A percentile compares a stretch with the other conserved stretches of the same genome.
These are phyloP conservation scores for Ustilago xerochloae DNA, from an alignment of 1,284 basidiomycete species.

Conservation along the genomic window DNA sequence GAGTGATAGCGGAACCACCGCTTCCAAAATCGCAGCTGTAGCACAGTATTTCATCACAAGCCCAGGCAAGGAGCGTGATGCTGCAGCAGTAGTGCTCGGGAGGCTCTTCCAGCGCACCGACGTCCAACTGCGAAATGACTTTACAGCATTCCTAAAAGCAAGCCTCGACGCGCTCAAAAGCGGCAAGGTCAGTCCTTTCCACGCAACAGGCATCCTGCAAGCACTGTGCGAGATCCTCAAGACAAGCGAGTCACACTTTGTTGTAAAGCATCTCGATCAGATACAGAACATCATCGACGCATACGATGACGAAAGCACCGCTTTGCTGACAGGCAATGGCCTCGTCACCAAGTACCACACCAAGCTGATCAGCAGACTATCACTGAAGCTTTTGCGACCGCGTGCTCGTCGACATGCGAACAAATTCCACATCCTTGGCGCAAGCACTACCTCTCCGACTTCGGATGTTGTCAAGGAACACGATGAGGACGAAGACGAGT, in stretches of 20 bases:
- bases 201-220: constrained; percentile 77
- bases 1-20: constrained; percentile 69
- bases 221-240: constrained; percentile 80
- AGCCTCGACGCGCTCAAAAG: constrained; percentile 11
- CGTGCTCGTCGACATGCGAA: constrained; percentile 18
- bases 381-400: constrained; percentile 57
- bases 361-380: constrained; percentile 62
- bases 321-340: constrained; percentile 27
- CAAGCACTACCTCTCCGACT: neutral
- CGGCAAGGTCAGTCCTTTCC: constrained; percentile 30
- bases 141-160: constrained; percentile 19
- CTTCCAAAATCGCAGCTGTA: constrained; percentile 73
- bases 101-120: constrained; percentile 77
- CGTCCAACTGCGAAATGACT: constrained; percentile 16
- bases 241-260: constrained; percentile 69
- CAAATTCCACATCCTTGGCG: constrained; percentile 28
- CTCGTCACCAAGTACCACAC: constrained; percentile 58
- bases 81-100: constrained; percentile 78
- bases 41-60: constrained; percentile 76
- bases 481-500: constrained; percentile 68
- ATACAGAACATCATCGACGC: constrained; percentile 53
- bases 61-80: constrained; percentile 84
- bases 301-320: constrained; percentile 67
- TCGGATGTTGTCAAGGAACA: neutral
- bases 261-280: constrained; percentile 24